Conservation (phyloP, 78 protist genomes). For the Pigoraptor vietnamica region DNA sequence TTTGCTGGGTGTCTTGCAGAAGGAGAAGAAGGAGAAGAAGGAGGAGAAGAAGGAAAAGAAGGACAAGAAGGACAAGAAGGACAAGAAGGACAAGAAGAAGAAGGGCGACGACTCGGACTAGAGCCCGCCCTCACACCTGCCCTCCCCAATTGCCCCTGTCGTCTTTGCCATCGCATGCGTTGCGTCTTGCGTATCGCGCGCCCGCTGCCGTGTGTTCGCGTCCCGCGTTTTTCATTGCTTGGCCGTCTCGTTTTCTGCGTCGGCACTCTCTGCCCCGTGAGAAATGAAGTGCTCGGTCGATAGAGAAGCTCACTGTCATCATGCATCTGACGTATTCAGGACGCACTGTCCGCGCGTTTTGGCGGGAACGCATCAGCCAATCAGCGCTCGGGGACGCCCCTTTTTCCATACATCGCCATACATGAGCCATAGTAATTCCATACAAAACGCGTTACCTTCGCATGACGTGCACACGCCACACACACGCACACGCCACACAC, state of each 20-base stretch:
- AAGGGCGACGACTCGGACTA: not conserved
- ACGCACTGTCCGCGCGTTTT: not conserved
- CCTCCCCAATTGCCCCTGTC: not conserved
- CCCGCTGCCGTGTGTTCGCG: not conserved
- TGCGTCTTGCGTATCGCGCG: not conserved
- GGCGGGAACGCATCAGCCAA: not conserved
- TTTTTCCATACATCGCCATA: not conserved
- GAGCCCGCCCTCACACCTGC: not conserved
- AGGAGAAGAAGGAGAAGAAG: conserved; percentile 24
- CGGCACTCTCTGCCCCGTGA: not conserved
- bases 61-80: conserved; percentile 28
- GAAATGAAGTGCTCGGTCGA: not conserved
- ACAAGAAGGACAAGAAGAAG: conserved; percentile 20
- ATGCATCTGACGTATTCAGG: too few species aligned
- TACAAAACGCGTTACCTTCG: not conserved
- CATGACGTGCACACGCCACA: not conserved
- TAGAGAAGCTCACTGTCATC: too few species aligned
- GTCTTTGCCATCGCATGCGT: not conserved
- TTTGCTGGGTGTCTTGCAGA: not conserved
- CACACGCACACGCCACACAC: too few species aligned
- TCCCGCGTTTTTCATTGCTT: not conserved
- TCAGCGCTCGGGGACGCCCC: not conserved
- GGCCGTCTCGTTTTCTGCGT: too few species aligned
- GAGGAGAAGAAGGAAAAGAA: conserved; percentile 45
- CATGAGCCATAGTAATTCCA: too few species aligned